A percentile compares a stretch with the other conserved stretches of the same genome.
Conservation (phyloP, 2,329 filamentous ascomycete genomes). For the Talaromyces sp. region DNA sequence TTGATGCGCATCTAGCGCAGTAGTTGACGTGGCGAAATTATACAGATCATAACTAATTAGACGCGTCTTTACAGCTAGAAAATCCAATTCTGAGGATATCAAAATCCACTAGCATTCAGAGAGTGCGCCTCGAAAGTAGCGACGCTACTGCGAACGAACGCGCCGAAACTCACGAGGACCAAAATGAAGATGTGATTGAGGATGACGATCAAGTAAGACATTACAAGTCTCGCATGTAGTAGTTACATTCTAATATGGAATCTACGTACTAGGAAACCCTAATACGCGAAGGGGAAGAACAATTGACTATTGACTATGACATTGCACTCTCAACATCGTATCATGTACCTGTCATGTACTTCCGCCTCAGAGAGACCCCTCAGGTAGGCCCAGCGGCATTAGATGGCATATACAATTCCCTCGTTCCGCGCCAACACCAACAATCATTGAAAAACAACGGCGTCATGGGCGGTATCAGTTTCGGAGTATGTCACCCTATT, state of each 20-base stretch:
- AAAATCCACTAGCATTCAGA: slow-evolving; percentile 23
- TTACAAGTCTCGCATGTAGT: not conserved
- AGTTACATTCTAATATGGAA: slow-evolving; percentile 14
- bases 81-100: slow-evolving; percentile 33
- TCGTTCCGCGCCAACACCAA: slow-evolving; percentile 68
- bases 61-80: slow-evolving; percentile 26
- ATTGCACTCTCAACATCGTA: slow-evolving; percentile 75
- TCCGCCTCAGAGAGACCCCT: slow-evolving; percentile 62
- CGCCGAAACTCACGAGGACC: slow-evolving; percentile 21
- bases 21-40: not conserved
- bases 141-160: not conserved
- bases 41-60: slow-evolving; percentile 11
- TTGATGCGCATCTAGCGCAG: not conserved
- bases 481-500: slow-evolving; percentile 56
- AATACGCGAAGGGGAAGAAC: slow-evolving; percentile 32
- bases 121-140: not conserved
- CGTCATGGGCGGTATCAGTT: slow-evolving; percentile 70
- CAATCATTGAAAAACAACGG: slow-evolving; percentile 60
- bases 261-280: slow-evolving; percentile 41
- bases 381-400: slow-evolving; percentile 58
- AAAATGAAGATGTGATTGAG: slow-evolving; percentile 26
- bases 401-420: slow-evolving; percentile 67
- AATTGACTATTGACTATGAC: slow-evolving; percentile 63
- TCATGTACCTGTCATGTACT: slow-evolving; percentile 72
- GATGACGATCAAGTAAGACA: slow-evolving; percentile 33